These are phyloP conservation scores for Abortiporus biennis DNA, from an alignment of 1,284 basidiomycete species.

Conservation along the genomic window DNA sequence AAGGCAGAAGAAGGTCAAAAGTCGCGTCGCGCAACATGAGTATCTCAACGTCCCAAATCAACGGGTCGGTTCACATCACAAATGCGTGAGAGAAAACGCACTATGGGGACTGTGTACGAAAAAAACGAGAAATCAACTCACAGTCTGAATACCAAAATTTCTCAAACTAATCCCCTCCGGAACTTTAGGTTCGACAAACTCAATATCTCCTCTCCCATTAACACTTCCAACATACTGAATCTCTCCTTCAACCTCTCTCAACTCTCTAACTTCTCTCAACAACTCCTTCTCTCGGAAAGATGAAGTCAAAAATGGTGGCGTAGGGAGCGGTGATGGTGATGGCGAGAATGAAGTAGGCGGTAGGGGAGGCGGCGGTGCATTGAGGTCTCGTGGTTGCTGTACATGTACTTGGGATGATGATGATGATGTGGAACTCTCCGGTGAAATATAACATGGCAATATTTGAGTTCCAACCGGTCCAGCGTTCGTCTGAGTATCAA, in stretches of 20 bases:
- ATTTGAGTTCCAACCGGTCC: too few species aligned
- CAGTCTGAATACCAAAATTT: conserved; percentile 81
- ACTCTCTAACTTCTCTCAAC: conserved; percentile 46
- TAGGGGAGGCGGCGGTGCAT: conserved; percentile 14
- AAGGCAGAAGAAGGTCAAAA: too few species aligned
- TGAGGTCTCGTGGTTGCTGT: too few species aligned
- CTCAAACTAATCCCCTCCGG: conserved; percentile 72
- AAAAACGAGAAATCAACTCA: conserved; percentile 34
- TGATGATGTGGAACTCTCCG: too few species aligned
- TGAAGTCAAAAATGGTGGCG: conserved; percentile 23
- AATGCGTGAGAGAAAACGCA: too few species aligned
- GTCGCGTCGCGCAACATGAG: too few species aligned
- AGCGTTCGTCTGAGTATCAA: too few species aligned
- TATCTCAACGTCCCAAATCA: too few species aligned
- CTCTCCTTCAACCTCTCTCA: conserved; percentile 27
- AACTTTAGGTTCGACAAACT: conserved; percentile 57
- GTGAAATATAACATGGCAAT: too few species aligned
- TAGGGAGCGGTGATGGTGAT: conserved; percentile 7
- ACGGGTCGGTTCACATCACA: too few species aligned
- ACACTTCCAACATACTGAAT: conserved; percentile 1
- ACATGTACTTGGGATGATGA: too few species aligned
- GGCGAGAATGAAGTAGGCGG: conserved; percentile 13
- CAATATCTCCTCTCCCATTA: conserved; percentile 29
- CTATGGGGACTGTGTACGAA: conserved; percentile 9
- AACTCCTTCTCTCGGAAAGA: conserved; percentile 33